A percentile compares a stretch with the other conserved stretches of the same genome.
Conservation (phyloP, 2,329 filamentous ascomycete genomes). For the Cadophora malorum region DNA sequence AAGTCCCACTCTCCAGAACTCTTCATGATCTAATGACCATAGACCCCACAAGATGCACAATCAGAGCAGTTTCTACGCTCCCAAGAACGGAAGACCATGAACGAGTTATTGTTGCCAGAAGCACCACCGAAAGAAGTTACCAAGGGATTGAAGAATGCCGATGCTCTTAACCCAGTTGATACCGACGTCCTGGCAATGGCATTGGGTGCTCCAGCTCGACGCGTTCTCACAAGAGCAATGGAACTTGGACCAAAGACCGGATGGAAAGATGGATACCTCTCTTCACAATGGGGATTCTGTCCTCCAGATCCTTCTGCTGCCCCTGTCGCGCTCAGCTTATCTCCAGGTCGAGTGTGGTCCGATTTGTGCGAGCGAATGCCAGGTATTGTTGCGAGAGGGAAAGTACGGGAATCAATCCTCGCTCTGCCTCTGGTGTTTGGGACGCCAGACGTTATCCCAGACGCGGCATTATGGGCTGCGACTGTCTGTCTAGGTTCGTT, state of each 20-base stretch:
- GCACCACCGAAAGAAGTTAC: background rate
- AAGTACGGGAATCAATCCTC: background rate
- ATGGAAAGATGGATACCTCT: slow-evolving; percentile 8
- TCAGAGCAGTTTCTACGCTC: slow-evolving; percentile 5
- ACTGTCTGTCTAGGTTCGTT: slow-evolving; percentile 1
- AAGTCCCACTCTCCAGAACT: background rate
- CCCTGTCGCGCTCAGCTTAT: background rate
- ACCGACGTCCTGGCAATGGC: slow-evolving; percentile 8
- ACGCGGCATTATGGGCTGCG: background rate
- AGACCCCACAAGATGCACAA: background rate
- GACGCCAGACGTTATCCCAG: background rate
- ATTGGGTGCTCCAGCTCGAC: background rate
- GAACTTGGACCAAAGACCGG: slow-evolving; percentile 1
- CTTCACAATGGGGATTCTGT: slow-evolving; percentile 5
- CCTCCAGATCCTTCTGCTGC: background rate
- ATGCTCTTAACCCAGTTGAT: slow-evolving; percentile 1
- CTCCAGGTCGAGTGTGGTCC: background rate
- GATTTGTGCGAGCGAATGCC: slow-evolving; percentile 1
- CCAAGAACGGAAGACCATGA: slow-evolving; percentile 2
- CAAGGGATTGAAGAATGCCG: slow-evolving; percentile 4
- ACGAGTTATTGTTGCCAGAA: background rate
- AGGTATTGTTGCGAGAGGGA: background rate
- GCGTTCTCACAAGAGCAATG: slow-evolving; percentile 3
- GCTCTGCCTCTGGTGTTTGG: background rate
- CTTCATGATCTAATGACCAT: background rate